Base-by-base conservation (phyloP, 805 yeast species). In the Candida incommunis region DNA sequence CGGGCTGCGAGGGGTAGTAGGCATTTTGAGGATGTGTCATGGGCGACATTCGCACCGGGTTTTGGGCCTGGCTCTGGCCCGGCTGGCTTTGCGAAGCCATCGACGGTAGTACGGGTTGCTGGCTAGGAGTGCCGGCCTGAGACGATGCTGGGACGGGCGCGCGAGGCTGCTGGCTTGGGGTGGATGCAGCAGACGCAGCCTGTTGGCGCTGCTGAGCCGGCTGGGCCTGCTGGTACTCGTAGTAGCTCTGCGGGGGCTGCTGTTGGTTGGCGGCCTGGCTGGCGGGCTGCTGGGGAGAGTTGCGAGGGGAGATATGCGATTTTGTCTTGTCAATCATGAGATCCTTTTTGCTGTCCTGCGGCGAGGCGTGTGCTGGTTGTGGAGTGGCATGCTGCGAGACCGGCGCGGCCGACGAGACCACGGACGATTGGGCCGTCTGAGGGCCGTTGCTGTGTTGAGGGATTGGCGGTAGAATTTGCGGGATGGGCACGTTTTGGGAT, bases 341-440 rank as follows among this genome's bases (percentile, higher is more conserved):
- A n/a, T 41, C 43, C 22, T 41, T 24, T 18, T 31, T 31, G 37
- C 4, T 16, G 18, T 31, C 37, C 7, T 11, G 11, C 18, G 37
- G 20, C 7, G 37, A 9, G 5, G 37, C 18, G 35, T 26, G 44
- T 2, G 21, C 21, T 34, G 13, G 41, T 23, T 11, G 37, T 27
- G 35, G 27, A 40, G 22, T 40, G 27, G 23, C 24, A 18, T 34
- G 40, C 43, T 4, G 42, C 44, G 29, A 40, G 27, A 18, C 42
- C 22, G 42, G 21, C 27, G 27, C 13, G 27, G n/a, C n/a, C n/a
- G n/a, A n/a, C n/a, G n/a, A n/a, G n/a, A n/a, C n/a, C n/a, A n/a
- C n/a, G n/a, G n/a, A n/a, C 9, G 15, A 9, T 5, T 37, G 41
- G 23, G 4, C 15, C 23, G 22, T 4, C 21, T 29, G 7, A 29